Base-by-base conservation (phyloP, 129 eudicot species). In the Flaveria linearis region DNA sequence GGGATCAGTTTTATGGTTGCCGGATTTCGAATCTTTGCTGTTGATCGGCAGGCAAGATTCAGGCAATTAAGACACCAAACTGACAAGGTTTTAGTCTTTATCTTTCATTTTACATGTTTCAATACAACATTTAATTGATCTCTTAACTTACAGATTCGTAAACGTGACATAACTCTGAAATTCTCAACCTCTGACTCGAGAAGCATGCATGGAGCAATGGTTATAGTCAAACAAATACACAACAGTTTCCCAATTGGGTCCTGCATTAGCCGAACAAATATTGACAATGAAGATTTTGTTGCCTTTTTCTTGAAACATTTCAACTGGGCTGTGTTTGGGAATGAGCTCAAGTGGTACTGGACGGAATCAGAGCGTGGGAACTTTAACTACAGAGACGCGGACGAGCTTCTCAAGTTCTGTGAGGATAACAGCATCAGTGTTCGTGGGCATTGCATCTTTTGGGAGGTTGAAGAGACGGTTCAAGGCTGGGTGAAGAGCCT, bases 281-380 rank as follows among this genome's bases (percentile, higher is more conserved):
- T 90, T 16, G 92, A 90, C 83, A 90, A 93, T 25, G 96, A 90
- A 79, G 96, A 90, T 73, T 93, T 86, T 61, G 89, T 88, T 23
- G 86, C 75, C 26, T 90, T 93, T 85, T 93, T 93, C 53, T 23
- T 78, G 74, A 81, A 87, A 33, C 41, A 90, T 82, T 93, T 93
- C 86, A 93, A 88, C 82, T 93, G 97, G 98, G 91, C 91, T 13
- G 98, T 93, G 61, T 93, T 93, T 49, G 98, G 88, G 28, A 90
- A 88, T 26, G 98, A 93, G 83, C 79, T 93, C 78, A 93, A 93
- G 81, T 93, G 98, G 98, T 86, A 78, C 61, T 88, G 96, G 95
- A 90, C 92, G 2, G 98, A 93, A 78, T 51, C 98, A 68, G 81
- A 90, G 51, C 81, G 78, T 60, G 93, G 91, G 9, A 80, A 78